Base-by-base conservation (phyloP, 1,139 yeast species). In the Debaryomyces fabryi region DNA sequence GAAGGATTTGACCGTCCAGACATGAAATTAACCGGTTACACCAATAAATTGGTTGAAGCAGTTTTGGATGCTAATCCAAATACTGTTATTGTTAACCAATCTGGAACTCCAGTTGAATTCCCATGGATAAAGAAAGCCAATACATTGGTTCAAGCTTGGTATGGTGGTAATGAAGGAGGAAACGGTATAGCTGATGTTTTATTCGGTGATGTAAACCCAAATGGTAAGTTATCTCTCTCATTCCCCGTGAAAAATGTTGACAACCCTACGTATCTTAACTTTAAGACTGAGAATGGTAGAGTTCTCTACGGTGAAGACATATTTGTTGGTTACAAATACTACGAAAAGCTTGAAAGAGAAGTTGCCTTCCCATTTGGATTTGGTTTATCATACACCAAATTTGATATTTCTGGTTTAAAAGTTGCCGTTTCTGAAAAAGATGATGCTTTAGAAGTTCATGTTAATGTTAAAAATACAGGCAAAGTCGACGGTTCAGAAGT, bases 91-190 rank as follows among this genome's bases (percentile, higher is more conserved):
- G 85, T 82, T 24, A 76, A 80, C 63, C 86, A 82, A 60, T 74
- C 84, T 2, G 88, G 88, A 45, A 73, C 85, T 10, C 87, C 88
- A 2, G 86, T 83, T 24, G 69, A 78, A 30, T 69, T 83, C 74
- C 84, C 85, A 30, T 82, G 87, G 85, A 60, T 69, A n/a, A 63
- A 72, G 36, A 61, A 75, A 21, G 79, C 75, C 13, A 71, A 71
- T 47, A 79, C 79, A 4, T 56, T 82, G 34, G 64, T 82, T 9
- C 86, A 83, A 49, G 82, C 72, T 9, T 71, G 76, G 76, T 71
- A 63, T 50, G 75, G 75, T 5, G 75, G 75, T 43, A 66, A 60
- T 32, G 69, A 65, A 50, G 48, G 53, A 38, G 70, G 70, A 29
- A 64, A 64, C 45, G 55, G 66, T 42, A 61, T 65, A 42, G 68